Conservation (phyloP, 2,329 filamentous ascomycete genomes). For the Zarea fungicola region DNA sequence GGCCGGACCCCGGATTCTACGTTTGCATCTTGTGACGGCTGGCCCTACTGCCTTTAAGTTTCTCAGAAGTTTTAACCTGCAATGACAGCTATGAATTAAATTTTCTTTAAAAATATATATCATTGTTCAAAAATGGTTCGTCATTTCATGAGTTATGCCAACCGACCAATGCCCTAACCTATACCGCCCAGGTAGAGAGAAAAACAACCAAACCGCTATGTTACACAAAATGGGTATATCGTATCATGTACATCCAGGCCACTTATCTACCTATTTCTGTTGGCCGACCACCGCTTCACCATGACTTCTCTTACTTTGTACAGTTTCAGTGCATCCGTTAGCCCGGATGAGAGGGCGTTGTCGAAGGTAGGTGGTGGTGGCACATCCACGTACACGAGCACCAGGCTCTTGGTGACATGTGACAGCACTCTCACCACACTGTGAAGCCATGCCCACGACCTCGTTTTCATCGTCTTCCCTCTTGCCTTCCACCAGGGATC, state of each 20-base stretch:
- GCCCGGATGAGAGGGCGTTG: slow-evolving; percentile 43
- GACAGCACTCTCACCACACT: slow-evolving; percentile 83
- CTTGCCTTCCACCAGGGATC: slow-evolving; percentile 65
- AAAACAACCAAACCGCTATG: background rate
- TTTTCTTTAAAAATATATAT: no score
- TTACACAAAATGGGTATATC: slow-evolving; percentile 12
- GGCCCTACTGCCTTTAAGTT: no score
- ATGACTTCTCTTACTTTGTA: slow-evolving; percentile 79
- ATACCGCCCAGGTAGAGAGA: background rate
- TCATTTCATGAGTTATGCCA: background rate
- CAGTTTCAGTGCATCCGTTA: slow-evolving; percentile 57
- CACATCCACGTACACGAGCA: slow-evolving; percentile 87
- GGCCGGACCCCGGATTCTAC: background rate
- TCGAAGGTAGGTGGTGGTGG: slow-evolving; percentile 58
- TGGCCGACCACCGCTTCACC: slow-evolving; percentile 77
- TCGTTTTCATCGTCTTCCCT: slow-evolving; percentile 43
- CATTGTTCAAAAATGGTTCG: background rate
- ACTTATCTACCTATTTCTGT: slow-evolving; percentile 54
- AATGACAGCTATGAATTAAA: no score
- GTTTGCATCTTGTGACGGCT: background rate
- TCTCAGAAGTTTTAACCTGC: no score
- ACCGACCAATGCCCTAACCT: background rate
- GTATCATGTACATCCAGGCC: slow-evolving; percentile 11
- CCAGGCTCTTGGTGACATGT: slow-evolving; percentile 84
- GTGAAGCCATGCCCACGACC: slow-evolving; percentile 79